Evolutionary conservation across 2,329 filamentous ascomycete genomes (phyloP).

Genomic region (Epichloe bromicola): DNA sequence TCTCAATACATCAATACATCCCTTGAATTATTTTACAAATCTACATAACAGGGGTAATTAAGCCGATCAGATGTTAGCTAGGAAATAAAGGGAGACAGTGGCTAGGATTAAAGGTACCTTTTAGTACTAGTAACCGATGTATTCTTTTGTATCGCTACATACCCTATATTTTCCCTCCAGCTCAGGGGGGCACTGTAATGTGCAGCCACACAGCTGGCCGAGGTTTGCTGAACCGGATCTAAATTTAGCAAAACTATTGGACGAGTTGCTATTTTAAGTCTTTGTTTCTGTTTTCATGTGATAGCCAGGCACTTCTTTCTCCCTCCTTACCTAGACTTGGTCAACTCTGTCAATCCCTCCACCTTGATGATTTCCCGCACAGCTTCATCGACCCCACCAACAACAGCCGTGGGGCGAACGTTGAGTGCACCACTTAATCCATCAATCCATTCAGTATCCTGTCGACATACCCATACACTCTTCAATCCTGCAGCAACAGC

Average conservation of each 20-base stretch:
- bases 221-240: not conserved
- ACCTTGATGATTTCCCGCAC: not conserved
- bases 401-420: not conserved
- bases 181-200: no score
- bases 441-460: conserved; percentile 8
- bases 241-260: not conserved
- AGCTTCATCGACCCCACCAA: not conserved
- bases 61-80: no score
- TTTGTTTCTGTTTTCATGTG: not conserved
- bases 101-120: no score
- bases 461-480: conserved; percentile 10
- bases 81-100: no score
- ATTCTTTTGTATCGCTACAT: no score
- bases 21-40: no score
- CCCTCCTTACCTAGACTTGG: no score
- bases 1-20: no score
- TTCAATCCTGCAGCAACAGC: conserved; percentile 25
- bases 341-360: not conserved
- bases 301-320: not conserved
- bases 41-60: no score
- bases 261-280: no score
- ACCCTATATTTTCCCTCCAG: no score
- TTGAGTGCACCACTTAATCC: not conserved
- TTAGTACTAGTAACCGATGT: no score
- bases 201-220: not conserved